Conservation (phyloP, 768 basidiomycete species). For the Collybiopsis luxurians region DNA sequence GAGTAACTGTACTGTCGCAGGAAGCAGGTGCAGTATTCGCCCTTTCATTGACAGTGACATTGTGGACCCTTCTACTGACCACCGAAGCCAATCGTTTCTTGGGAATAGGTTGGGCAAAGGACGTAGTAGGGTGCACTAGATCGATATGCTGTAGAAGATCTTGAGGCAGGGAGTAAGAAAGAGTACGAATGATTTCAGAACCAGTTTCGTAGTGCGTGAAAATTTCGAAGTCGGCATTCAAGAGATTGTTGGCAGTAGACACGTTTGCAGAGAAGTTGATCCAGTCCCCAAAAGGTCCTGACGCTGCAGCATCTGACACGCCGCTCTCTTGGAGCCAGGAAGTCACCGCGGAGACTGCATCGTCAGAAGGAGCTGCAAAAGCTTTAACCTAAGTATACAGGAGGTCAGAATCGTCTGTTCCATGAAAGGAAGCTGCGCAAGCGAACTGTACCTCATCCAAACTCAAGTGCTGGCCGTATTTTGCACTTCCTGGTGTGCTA, state of each 20-base stretch:
- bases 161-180: constrained; percentile 32
- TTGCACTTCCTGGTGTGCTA: constrained; percentile 27
- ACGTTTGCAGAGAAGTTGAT: constrained; percentile 27
- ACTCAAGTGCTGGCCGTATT: constrained; percentile 35
- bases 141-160: constrained; percentile 26
- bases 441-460: constrained; percentile 40
- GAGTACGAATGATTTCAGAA: constrained; percentile 26
- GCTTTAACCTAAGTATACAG: constrained; percentile 13
- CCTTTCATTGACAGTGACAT: constrained; percentile 31
- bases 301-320: constrained; percentile 26
- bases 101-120: constrained; percentile 28
- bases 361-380: constrained; percentile 11
- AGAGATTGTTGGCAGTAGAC: constrained; percentile 29
- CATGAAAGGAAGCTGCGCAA: too few relatives aligned
- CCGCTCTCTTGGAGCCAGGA: constrained; percentile 46
- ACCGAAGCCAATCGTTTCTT: too few relatives aligned
- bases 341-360: constrained; percentile 27
- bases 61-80: constrained; percentile 23
- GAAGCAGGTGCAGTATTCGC: constrained; percentile 18
- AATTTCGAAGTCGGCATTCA: constrained; percentile 33
- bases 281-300: constrained; percentile 40
- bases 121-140: constrained; percentile 30
- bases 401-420: too few relatives aligned
- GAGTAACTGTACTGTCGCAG: constrained; percentile 15
- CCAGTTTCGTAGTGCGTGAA: constrained; percentile 28